Evolutionary conservation across 345 rosid genomes (phyloP).

Genomic region (Bruguiera sexangula): DNA sequence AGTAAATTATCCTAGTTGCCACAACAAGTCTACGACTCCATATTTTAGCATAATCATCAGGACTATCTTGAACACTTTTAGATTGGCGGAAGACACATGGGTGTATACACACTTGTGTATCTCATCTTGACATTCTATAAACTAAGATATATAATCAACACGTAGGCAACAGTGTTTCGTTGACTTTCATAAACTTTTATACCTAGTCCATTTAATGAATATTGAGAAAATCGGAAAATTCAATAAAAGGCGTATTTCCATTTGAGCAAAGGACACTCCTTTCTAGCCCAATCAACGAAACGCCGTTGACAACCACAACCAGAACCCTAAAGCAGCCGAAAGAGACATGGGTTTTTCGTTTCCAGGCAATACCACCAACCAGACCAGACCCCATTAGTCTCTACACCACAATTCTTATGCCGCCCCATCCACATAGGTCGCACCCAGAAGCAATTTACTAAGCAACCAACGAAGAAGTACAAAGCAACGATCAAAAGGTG

Average conservation of each 20-base stretch:
- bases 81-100: background rate
- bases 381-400: background rate
- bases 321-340: background rate
- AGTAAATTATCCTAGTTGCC: background rate
- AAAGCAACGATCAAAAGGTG: background rate
- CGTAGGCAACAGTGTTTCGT: background rate
- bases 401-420: background rate
- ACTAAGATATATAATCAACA: background rate
- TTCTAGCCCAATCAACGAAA: too few species aligned
- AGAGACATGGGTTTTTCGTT: background rate
- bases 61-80: background rate
- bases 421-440: background rate
- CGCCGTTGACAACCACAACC: background rate
- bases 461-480: background rate
- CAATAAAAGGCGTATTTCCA: background rate
- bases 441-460: background rate
- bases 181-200: background rate
- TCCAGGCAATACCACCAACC: background rate
- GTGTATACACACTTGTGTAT: too few species aligned
- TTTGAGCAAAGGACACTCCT: background rate
- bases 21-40: background rate
- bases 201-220: background rate
- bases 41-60: background rate
- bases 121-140: background rate
- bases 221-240: background rate